phyloP scores from a whole-genome alignment of 1,284 basidiomycete species.

The Fomitopsis palustris region DNA sequence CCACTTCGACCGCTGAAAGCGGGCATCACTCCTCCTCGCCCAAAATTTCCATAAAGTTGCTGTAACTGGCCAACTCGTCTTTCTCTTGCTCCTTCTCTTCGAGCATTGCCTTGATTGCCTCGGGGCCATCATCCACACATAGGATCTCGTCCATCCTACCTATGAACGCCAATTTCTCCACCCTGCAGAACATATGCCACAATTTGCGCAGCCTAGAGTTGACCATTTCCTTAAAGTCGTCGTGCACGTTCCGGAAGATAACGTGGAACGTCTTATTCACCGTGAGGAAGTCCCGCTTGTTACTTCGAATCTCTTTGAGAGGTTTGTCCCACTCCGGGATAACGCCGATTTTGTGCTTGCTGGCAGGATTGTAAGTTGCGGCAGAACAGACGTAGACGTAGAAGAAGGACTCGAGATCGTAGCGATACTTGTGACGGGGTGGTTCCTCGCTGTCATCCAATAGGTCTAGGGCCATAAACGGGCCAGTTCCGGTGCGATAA shows the following conservation, averaged over 20 bases:
- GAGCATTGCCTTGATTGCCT: not conserved
- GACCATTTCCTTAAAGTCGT: too few relatives aligned
- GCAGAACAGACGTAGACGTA: conserved; percentile 15
- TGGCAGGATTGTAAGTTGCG: not conserved
- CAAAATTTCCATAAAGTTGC: not conserved
- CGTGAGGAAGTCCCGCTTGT: not conserved
- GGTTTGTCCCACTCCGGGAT: not conserved
- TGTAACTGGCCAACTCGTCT: not conserved
- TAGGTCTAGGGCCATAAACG: conserved; percentile 28
- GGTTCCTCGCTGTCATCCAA: not conserved
- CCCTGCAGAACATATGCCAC: not conserved
- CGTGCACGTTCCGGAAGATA: too few relatives aligned
- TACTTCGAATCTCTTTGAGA: not conserved
- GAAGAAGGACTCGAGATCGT: conserved; percentile 31
- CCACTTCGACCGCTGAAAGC: too few relatives aligned
- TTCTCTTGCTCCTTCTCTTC: not conserved
- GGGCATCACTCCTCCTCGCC: not conserved
- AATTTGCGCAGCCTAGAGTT: too few relatives aligned
- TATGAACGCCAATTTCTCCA: too few relatives aligned
- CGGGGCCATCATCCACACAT: not conserved
- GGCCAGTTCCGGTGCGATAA: conserved; percentile 23
- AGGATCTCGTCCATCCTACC: too few relatives aligned
- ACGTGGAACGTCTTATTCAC: too few relatives aligned
- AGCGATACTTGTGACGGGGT: conserved; percentile 24
- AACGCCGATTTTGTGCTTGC: not conserved